phyloP scores from a whole-genome alignment of 345 rosid species.

The Euphorbia lathyris region DNA sequence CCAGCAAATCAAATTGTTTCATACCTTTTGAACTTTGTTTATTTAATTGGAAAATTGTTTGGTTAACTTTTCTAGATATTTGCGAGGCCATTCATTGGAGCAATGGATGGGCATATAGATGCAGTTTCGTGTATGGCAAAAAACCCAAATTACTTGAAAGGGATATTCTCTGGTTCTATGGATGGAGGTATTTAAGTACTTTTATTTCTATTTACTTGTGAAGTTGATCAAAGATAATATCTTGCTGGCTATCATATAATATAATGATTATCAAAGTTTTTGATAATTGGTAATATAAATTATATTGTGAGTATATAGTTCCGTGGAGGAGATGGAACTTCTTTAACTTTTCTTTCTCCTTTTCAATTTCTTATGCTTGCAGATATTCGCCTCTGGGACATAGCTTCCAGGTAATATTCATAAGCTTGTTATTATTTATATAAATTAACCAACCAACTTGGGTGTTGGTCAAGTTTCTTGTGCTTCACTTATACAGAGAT shows the following conservation, averaged over 20 bases:
- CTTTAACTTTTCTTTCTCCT: not conserved
- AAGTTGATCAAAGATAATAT: not conserved
- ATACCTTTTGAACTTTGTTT: not conserved
- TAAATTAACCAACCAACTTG: not conserved
- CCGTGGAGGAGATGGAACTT: not conserved
- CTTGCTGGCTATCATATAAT: not conserved
- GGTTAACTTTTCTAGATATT: slow-evolving; percentile 50
- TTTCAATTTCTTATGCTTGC: slow-evolving; percentile 20
- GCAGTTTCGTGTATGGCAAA: slow-evolving; percentile 90
- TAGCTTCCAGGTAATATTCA: slow-evolving; percentile 63
- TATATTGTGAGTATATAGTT: not conserved
- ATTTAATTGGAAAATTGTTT: not conserved
- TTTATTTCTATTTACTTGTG: not conserved
- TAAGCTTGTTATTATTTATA: not conserved
- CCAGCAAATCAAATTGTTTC: not conserved
- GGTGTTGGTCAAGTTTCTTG: slow-evolving; percentile 3
- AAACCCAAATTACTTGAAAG: slow-evolving; percentile 82
- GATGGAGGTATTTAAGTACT: slow-evolving; percentile 66
- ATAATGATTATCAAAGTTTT: not conserved
- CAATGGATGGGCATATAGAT: slow-evolving; percentile 94
- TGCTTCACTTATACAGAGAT: not conserved
- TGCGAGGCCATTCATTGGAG: slow-evolving; percentile 90
- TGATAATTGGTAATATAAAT: not conserved
- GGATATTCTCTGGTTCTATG: slow-evolving; percentile 87
- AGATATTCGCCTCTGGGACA: slow-evolving; percentile 98